Evolutionary conservation across 257 asterid genomes (phyloP).

Genomic region (Striga asiatica): DNA sequence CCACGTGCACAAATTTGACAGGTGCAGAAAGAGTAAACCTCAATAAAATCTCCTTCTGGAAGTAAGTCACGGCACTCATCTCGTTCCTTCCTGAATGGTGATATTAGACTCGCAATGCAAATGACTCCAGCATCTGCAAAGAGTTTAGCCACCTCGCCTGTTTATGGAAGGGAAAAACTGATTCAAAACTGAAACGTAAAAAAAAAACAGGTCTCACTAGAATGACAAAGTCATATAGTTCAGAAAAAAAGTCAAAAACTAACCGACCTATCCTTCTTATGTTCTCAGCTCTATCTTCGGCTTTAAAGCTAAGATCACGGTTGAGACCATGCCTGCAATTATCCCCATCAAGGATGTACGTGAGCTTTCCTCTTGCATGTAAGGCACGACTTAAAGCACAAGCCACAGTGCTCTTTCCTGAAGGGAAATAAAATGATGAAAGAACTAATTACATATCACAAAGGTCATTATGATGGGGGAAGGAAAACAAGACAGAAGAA

Average conservation of each 20-base stretch:
- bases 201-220: neutral
- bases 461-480: neutral
- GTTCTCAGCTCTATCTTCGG: constrained; percentile 94
- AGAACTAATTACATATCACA: constrained; percentile 10
- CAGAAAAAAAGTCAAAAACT: too few relatives aligned
- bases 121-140: constrained; percentile 95
- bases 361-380: constrained; percentile 83
- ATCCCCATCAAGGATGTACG: constrained; percentile 94
- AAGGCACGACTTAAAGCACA: constrained; percentile 72
- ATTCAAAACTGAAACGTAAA: neutral
- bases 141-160: constrained; percentile 99
- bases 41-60: constrained; percentile 83
- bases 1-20: neutral
- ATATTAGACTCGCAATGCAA: constrained; percentile 94
- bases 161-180: constrained; percentile 1
- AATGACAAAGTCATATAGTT: constrained; percentile 7
- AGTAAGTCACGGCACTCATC: constrained; percentile 84
- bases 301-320: constrained; percentile 72
- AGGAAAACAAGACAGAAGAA: neutral
- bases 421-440: constrained; percentile 14
- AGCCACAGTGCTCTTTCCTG: constrained; percentile 97
- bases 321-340: constrained; percentile 95
- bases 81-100: constrained; percentile 89
- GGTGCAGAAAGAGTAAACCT: constrained; percentile 34
- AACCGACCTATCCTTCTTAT: constrained; percentile 85